Evolutionary conservation across 805 yeast genomes (phyloP), one percentile per base, ranked within the genome.

Genomic region (Cyberlindnera misumaiensis): DNA sequence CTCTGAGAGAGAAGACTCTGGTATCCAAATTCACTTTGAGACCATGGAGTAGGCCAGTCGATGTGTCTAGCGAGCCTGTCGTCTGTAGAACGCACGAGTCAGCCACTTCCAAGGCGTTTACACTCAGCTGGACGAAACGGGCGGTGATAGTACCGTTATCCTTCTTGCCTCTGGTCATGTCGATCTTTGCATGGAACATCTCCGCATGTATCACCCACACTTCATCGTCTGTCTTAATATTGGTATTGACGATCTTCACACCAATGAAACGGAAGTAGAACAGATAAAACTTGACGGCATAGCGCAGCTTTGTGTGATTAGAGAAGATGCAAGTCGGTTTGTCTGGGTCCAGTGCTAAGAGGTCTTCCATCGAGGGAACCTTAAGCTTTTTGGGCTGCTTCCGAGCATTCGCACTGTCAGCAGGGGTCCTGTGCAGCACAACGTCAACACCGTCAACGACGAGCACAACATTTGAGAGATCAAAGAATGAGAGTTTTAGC

Each of bases 251-350:
- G 10, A 53, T 14, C 7, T 46, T 45, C 10, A 54, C 18, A 9
- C 50, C 54, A 24, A 53, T 39, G 39, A 55, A 55, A 24, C 55
- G 45, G 32, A 52, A 45, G 35, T 53, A 53, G 7, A 46, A 39
- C 24, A 55, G 22, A 28, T 52, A 55, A 5, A 20, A 17, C 24
- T 46, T 41, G 5, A 44, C 20, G 4, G 48, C 11, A 9, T 32
- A 30, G 17, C 39, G 49, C 22, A 30, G 3, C 4, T 29, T 7
- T 2, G 1, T 30, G 12, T 38, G 45, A 27, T 42, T 30, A 6
- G 48, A 42, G 17, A 45, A 46, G 0, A 55, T 43, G 20, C 45
- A 35, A 2, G 52, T 18, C 2, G 55, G 48, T 1, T 33, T 36
- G 8, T 46, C 42, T 1, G 47, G 45, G 12, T 45, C 44, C n/a